Evolutionary conservation across 2,329 filamentous ascomycete species (phyloP), one percentile per base, ranked within the genome.

Genomic region (Ophiostoma triangulosporum): DNA sequence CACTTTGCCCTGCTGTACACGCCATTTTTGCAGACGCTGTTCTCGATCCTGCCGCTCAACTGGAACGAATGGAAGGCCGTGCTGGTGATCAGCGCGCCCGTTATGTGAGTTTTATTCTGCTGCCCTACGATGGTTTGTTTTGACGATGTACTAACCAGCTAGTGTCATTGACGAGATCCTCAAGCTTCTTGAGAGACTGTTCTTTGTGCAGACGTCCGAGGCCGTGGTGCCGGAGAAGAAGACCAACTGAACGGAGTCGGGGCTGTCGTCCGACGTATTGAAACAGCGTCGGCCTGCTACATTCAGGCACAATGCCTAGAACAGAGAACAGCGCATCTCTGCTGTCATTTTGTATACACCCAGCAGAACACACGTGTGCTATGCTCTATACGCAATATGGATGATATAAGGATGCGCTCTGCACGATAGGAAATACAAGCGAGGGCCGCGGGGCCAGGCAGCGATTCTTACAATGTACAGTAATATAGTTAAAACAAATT

Each of bases 1-100:
- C 93, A 98, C 75, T 96, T 97, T 68, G 87, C 83, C 24, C 83
- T 98, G 50, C 77, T 98, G 35, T 98, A 98, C 70, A 85, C 84
- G 2, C 93, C 94, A 0, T 81, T 95, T 70, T 71, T 98, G 56
- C 91, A 96, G 70, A 74, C 73, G 7, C 72, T 98, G 56, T 98
- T 98, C 73, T 87, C 86, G 35, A 97, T 98, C 59, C 70, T 95
- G 58, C 90, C 93, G 9, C 70, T 98, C 60, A 84, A 91, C 65
- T 80, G 78, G 79, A 75, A 71, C 20, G 93, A 98, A 70, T 98
- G 93, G 93, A 82, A 88, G 70, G 90, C 94, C 17, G 93, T 98
- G 48, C 64, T 96, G 58, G 69, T 75, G 31, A 93, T 97, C 65
- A 96, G 90, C 69, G 83, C 83, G 17, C 93, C 93, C 43, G 94